Base-by-base conservation (phyloP, 2,329 filamentous ascomycete species). In the Penicillium sclerotiorum region DNA sequence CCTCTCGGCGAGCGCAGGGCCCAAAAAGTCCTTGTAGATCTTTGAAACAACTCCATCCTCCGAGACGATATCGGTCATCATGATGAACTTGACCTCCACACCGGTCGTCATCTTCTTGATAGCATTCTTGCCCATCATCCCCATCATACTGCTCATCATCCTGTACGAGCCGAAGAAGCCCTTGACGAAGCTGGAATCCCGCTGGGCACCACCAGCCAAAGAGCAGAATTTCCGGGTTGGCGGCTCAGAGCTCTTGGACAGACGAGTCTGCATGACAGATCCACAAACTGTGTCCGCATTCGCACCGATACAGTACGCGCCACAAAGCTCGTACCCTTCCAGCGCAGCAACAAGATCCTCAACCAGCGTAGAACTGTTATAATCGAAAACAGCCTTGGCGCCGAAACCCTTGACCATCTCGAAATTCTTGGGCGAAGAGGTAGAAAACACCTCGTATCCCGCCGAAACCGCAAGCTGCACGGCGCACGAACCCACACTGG, bases 381-480 rank as follows among this genome's bases (percentile, higher is more conserved):
- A 77, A 56, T 80, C 77, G 38, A 78, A 77, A 0, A 73, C 72
- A 2, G 70, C 58, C 7, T 53, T 61, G 1, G 75, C 75, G 1
- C 78, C 78, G 0, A 80, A 68, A 6, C 56, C 53, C 52, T 71
- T 72, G 25, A 76, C 68, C 22, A 70, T 70, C 1, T 72, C 72
- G 25, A 74, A 71, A 55, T 79, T 80, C 20, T 64, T 67, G 3
- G 66, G 56, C 0, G 73, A 75, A 0, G 70, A 69, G 0, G 75
- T 78, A 1, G 73, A 63, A 33, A 79, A 58, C 9, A 81, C 77
- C 12, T 74, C 63, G 50, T 75, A 77, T 0, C 78, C 78, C 0
- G 74, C 70, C 0, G 69, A 71, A 6, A 66, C 61, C 1, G 72
- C 71, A 1, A 80, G 64, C 52, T 81, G 79, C 11, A 80, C 72